Conservation (phyloP, 352 stramenopile species). For the Detonula confervacea region DNA sequence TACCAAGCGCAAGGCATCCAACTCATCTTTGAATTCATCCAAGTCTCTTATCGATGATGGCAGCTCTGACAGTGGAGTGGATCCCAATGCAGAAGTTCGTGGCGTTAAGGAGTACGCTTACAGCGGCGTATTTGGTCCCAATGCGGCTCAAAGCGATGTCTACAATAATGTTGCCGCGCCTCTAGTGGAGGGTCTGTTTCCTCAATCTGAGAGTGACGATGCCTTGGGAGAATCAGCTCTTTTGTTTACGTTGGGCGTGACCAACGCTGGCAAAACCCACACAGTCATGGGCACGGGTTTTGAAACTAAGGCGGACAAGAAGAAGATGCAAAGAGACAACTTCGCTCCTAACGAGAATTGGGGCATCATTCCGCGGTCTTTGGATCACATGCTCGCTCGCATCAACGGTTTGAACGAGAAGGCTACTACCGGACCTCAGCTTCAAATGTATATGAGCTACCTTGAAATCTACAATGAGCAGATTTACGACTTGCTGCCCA, state of each 20-base stretch:
- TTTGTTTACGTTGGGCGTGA: conserved; percentile 98
- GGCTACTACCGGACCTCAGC: conserved; percentile 25
- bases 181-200: conserved; percentile 90
- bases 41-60: conserved; percentile 49
- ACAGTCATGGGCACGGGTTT: conserved; percentile 92
- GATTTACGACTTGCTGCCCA: conserved; percentile 93
- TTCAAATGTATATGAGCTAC: conserved; percentile 89
- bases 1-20: conserved; percentile 18
- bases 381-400: conserved; percentile 73
- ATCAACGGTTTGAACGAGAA: conserved; percentile 37
- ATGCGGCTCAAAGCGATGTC: conserved; percentile 88
- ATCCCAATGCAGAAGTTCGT: conserved; percentile 42
- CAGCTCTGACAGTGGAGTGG: conserved; percentile 30
- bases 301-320: conserved; percentile 56
- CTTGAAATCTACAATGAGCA: conserved; percentile 99
- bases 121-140: conserved; percentile 68
- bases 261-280: conserved; percentile 98
- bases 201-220: conserved; percentile 19
- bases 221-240: conserved; percentile 79
- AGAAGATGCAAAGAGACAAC: conserved; percentile 45
- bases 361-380: conserved; percentile 81
- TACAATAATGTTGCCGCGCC: conserved; percentile 91
- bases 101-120: conserved; percentile 82
- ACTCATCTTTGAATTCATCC: conserved; percentile 24
- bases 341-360: conserved; percentile 84